Evolutionary conservation across 2,329 filamentous ascomycete species (phyloP), one percentile per base, ranked within the genome.

Genomic region (Penicillium vulpinum): DNA sequence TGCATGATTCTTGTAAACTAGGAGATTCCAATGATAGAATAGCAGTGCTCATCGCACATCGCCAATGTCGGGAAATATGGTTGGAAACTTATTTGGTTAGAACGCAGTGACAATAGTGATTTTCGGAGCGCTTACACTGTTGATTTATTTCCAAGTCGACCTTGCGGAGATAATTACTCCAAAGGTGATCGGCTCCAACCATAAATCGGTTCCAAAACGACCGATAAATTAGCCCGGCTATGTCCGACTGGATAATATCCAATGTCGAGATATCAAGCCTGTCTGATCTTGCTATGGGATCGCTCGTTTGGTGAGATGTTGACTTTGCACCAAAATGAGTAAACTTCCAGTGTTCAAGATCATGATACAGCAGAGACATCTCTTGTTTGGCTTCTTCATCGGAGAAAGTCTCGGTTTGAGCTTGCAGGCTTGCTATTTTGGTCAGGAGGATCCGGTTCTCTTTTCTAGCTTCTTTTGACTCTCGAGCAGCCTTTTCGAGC

Each of bases 1-100:
- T 7, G 28, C 50, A 45, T 10, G n/a, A 33, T 18, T 10, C 6
- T 9, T 41, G 13, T 9, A 58, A n/a, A 4, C 11, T 13, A 0
- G 36, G 4, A 2, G 22, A 22, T 3, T 35, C 50, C 2, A 61
- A 24, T 0, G 43, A 49, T 18, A 58, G 15, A 0, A 52, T 10
- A 6, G 54, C 64, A 2, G 26, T 62, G 35, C 62, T 65, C n/a
- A 60, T 66, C 1, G 64, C 60, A 38, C 40, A 59, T n/a, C 62
- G 55, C 67, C 66, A 69, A 15, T 63, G 53, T 2, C 51, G 56
- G 26, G 47, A 46, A 3, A 63, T 50, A 9, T 62, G 38, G 2
- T 4, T 39, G 1, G 58, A 57, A 6, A 47, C 66, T 69, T 18
- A 1, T 15, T 2, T 9, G 10, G 31, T 50, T 26, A 52, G 26